Percentiles rank a stretch among this genome's conserved stretches.
phyloP scores from a whole-genome alignment of 495 filamentous ascomycete species.

The Rhypophila decipiens region DNA sequence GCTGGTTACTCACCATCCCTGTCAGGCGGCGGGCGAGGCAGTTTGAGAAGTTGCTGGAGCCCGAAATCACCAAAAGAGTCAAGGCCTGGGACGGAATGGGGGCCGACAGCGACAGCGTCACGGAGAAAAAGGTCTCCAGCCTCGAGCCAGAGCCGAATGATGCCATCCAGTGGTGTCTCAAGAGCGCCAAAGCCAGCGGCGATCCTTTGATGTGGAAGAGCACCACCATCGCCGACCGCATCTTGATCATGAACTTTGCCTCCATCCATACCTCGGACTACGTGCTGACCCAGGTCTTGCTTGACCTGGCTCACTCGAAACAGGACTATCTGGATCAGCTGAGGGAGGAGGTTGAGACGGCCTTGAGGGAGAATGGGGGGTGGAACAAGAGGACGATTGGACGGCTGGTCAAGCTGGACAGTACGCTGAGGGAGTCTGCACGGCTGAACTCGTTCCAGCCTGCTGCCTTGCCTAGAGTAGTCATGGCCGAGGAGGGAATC shows the following conservation, averaged over 20 bases:
- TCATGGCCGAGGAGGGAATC: slow-evolving; percentile 25
- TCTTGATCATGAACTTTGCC: slow-evolving; percentile 42
- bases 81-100: slow-evolving; percentile 21
- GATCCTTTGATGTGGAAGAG: slow-evolving; percentile 21
- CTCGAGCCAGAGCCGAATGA: slow-evolving; percentile 24
- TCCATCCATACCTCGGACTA: slow-evolving; percentile 47
- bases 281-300: slow-evolving; percentile 29
- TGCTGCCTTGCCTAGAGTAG: slow-evolving; percentile 20
- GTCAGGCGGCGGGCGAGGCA: slow-evolving; percentile 25
- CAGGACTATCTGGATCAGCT: slow-evolving; percentile 44
- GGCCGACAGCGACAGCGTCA: slow-evolving; percentile 17
- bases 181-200: slow-evolving; percentile 20
- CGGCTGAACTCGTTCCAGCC: slow-evolving; percentile 28
- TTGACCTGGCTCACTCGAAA: slow-evolving; percentile 17
- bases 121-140: slow-evolving; percentile 11
- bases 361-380: slow-evolving; percentile 25
- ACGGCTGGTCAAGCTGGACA: slow-evolving; percentile 36
- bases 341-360: slow-evolving; percentile 42
- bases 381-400: slow-evolving; percentile 41
- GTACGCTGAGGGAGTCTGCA: slow-evolving; percentile 26
- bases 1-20: slow-evolving; percentile 28
- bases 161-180: slow-evolving; percentile 35
- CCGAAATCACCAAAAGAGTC: slow-evolving; percentile 25
- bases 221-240: slow-evolving; percentile 21
- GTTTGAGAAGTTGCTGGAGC: slow-evolving; percentile 25